Percentiles rank a stretch among this genome's conserved stretches.
These are phyloP conservation scores for Allantophomopsis cytisporea DNA, from an alignment of 2,329 filamentous ascomycete genomes.

Conservation along the genomic window DNA sequence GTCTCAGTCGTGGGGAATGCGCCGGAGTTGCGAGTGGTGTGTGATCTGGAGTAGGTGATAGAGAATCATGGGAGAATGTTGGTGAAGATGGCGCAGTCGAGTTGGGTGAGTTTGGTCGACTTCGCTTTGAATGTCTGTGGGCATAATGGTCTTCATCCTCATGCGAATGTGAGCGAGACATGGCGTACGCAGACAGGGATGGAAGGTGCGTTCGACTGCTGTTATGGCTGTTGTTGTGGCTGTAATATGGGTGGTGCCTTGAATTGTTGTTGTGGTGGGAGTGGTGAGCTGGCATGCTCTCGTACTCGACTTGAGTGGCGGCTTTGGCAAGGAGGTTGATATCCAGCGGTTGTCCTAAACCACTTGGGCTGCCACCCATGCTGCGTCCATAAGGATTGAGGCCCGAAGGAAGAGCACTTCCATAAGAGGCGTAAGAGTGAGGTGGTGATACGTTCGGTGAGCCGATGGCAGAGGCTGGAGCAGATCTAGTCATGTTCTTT, in stretches of 20 bases:
- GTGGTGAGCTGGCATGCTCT: conserved; percentile 21
- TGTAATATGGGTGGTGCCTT: conserved; percentile 40
- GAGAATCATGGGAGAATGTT: conserved; percentile 90
- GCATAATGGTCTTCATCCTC: conserved; percentile 69
- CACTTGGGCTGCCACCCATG: conserved; percentile 25
- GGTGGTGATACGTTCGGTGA: conserved; percentile 97
- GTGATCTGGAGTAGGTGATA: conserved; percentile 91
- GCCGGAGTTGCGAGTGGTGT: conserved; percentile 96
- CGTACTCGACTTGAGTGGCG: conserved; percentile 48
- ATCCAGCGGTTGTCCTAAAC: conserved; percentile 23
- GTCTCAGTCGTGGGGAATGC: conserved; percentile 82
- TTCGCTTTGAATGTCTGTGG: conserved; percentile 69
- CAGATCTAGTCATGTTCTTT: conserved; percentile 73
- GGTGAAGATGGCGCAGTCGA: conserved; percentile 93
- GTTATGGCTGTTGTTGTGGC: conserved; percentile 30
- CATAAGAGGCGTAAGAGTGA: conserved; percentile 71
- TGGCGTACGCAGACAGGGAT: conserved; percentile 70
- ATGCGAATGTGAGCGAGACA: conserved; percentile 79
- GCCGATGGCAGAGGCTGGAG: conserved; percentile 70
- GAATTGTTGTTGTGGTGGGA: conserved; percentile 20
- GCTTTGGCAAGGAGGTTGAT: conserved; percentile 48
- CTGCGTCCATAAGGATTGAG: conserved; percentile 35
- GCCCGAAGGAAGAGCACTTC: conserved; percentile 25
- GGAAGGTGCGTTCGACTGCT: conserved; percentile 20
- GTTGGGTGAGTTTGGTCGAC: conserved; percentile 84